Evolutionary conservation across 1,284 basidiomycete genomes (phyloP).

Genomic region (Ganoderma lucidum): DNA sequence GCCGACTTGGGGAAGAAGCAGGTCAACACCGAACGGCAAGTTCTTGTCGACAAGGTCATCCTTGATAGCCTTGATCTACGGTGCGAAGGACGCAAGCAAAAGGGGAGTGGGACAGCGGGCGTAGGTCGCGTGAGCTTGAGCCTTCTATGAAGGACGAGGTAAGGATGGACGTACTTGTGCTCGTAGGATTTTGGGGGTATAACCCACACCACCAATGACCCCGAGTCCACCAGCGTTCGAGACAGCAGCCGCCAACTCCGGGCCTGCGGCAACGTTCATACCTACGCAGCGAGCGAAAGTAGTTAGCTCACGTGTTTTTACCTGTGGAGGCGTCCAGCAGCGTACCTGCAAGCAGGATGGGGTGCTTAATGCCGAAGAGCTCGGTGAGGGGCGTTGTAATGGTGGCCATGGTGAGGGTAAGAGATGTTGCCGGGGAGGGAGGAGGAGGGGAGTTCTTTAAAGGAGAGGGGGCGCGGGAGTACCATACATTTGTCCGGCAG

Average conservation of each 20-base stretch:
- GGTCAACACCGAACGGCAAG: constrained; percentile 87
- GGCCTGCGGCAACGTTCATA: constrained; percentile 90
- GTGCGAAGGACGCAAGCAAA: neutral
- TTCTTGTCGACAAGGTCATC: constrained; percentile 71
- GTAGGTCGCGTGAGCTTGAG: neutral
- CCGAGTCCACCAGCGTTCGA: constrained; percentile 89
- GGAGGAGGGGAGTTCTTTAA: constrained; percentile 3
- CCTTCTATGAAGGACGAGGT: neutral
- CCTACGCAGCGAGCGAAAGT: constrained; percentile 45
- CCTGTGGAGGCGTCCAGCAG: neutral
- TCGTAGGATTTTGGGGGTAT: constrained; percentile 78
- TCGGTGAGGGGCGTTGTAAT: constrained; percentile 84
- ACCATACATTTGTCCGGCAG: neutral
- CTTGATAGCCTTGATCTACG: constrained; percentile 80
- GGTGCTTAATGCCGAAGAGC: constrained; percentile 88
- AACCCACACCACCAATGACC: constrained; percentile 87
- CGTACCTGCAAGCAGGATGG: constrained; percentile 84
- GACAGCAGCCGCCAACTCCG: constrained; percentile 87
- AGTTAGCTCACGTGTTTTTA: neutral
- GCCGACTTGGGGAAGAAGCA: constrained; percentile 85
- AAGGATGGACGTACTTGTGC: constrained; percentile 57
- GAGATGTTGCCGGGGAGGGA: constrained; percentile 4
- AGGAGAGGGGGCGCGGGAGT: neutral
- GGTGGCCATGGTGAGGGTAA: constrained; percentile 52
- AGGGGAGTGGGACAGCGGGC: neutral